Evolutionary conservation across 2,329 filamentous ascomycete species (phyloP).

Genomic region (Coleophoma crateriformis): DNA sequence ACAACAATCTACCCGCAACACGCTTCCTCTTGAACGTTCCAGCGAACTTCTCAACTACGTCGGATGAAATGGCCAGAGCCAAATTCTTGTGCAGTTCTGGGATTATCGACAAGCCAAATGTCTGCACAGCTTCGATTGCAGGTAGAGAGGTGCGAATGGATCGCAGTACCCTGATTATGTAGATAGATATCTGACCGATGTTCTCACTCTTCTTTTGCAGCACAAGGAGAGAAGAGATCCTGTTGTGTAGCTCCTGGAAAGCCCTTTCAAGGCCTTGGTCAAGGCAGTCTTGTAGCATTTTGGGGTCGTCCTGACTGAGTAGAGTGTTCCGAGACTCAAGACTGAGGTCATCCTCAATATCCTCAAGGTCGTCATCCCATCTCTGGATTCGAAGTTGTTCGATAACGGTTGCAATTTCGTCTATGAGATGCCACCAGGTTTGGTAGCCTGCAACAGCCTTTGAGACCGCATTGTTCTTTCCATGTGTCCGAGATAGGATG

Average conservation of each 20-base stretch:
- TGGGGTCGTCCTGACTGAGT: constrained; percentile 68
- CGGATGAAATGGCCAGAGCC: constrained; percentile 43
- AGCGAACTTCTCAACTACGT: constrained; percentile 43
- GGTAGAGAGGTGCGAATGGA: constrained; percentile 67
- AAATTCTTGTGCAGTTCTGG: constrained; percentile 60
- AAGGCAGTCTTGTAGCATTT: constrained; percentile 54
- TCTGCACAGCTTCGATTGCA: constrained; percentile 38
- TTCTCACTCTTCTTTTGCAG: constrained; percentile 38
- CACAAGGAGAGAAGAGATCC: constrained; percentile 45
- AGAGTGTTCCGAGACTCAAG: constrained; percentile 61
- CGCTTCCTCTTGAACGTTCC: constrained; percentile 36
- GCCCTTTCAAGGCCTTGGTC: constrained; percentile 49
- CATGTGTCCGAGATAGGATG: constrained; percentile 65
- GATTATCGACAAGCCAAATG: constrained; percentile 57
- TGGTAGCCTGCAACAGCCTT: constrained; percentile 59
- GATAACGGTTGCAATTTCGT: constrained; percentile 57
- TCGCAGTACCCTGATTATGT: constrained; percentile 67
- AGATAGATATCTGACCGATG: constrained; percentile 52
- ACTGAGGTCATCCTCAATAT: constrained; percentile 68
- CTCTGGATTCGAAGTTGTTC: constrained; percentile 60
- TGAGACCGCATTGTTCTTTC: constrained; percentile 62
- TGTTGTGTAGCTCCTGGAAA: constrained; percentile 52
- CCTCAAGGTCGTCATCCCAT: constrained; percentile 69
- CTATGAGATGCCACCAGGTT: constrained; percentile 69
- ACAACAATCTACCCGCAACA: constrained; percentile 62